Base-by-base conservation (phyloP, 805 yeast genomes). In the Candida easanensis region DNA sequence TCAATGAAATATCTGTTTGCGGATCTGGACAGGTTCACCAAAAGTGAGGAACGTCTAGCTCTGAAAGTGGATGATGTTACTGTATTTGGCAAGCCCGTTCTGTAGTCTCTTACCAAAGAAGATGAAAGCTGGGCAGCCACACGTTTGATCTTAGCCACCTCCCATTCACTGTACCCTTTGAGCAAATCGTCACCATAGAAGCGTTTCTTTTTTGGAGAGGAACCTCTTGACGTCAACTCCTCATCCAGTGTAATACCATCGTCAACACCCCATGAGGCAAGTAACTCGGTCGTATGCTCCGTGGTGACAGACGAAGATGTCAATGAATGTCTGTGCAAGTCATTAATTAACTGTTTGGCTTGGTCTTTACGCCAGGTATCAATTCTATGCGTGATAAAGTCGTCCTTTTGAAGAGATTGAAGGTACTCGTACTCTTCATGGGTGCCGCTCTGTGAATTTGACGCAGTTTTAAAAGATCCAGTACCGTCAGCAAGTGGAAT, bases 231-330 rank as follows among this genome's bases (percentile, higher is more conserved):
- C 22, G 1, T 41, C 33, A 3, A 38, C n/a, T 9, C 36, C 51
- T 31, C 21, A 42, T 20, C 33, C 49, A 20, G 9, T 51, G 18
- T 16, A 18, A 34, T 6, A 4, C 37, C 42, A 22, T 62, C 61
- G 31, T 61, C 66, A 40, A 61, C 60, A 18, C 66, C 68, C 68
- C 68, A 63, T 1, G 66, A 62, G 3, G 57, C 58, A n/a, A 62
- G 41, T 2, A 60, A 38, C 8, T 62, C 64, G 27, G 46, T 50
- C 4, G 53, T 25, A 21, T 42, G 34, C 18, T 20, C 37, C 17
- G 46, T 37, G 7, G 36, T 19, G 13, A 31, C 23, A 1, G 48
- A 22, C 5, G 39, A 28, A 2, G 48, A 23, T 2, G 47, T 33
- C 13, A 47, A 30, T 2, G 58, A 44, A 15, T 44, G 50, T 22